Percentiles rank a stretch among this genome's conserved stretches.
Conservation (phyloP, 768 basidiomycete genomes). For the Rhizopogon roseolus region DNA sequence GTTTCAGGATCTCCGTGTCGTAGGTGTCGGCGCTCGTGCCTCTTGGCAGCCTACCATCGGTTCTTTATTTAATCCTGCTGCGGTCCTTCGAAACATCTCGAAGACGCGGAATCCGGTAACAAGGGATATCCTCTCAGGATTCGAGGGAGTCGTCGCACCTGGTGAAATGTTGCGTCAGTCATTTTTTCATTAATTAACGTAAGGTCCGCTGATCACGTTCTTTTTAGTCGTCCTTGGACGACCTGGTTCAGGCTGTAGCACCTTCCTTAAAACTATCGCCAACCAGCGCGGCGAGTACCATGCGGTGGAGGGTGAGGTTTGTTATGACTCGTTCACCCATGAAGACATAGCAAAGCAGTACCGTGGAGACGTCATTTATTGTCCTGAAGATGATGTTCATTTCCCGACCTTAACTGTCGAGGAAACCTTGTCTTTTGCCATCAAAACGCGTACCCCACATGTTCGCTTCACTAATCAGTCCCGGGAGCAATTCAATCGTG, state of each 20-base stretch:
- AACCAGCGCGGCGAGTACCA: constrained; percentile 69
- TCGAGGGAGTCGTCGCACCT: constrained; percentile 52
- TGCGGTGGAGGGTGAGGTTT: constrained; percentile 63
- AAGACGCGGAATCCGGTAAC: constrained; percentile 55
- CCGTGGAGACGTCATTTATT: constrained; percentile 73
- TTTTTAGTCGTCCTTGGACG: constrained; percentile 61
- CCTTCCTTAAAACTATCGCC: constrained; percentile 81
- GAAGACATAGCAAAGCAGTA: constrained; percentile 72
- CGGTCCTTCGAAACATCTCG: constrained; percentile 39
- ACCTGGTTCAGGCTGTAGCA: constrained; percentile 81
- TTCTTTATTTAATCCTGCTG: constrained; percentile 51
- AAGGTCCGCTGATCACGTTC: background rate
- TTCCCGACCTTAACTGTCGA: constrained; percentile 78
- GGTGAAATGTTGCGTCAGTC: constrained; percentile 69
- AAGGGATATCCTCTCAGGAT: constrained; percentile 48
- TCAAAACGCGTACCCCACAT: constrained; percentile 68
- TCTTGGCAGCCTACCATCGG: constrained; percentile 56
- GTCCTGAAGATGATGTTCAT: constrained; percentile 64
- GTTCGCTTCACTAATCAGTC: constrained; percentile 68
- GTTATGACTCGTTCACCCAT: constrained; percentile 76
- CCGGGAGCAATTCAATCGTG: constrained; percentile 49
- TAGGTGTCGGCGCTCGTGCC: constrained; percentile 53
- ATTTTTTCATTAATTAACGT: background rate
- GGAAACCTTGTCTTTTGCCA: constrained; percentile 68
- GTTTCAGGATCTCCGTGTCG: constrained; percentile 55